A percentile compares a stretch with the other conserved stretches of the same genome.
These are phyloP conservation scores for Clavariopsis aquatica DNA, from an alignment of 495 filamentous ascomycete genomes.

Conservation along the genomic window DNA sequence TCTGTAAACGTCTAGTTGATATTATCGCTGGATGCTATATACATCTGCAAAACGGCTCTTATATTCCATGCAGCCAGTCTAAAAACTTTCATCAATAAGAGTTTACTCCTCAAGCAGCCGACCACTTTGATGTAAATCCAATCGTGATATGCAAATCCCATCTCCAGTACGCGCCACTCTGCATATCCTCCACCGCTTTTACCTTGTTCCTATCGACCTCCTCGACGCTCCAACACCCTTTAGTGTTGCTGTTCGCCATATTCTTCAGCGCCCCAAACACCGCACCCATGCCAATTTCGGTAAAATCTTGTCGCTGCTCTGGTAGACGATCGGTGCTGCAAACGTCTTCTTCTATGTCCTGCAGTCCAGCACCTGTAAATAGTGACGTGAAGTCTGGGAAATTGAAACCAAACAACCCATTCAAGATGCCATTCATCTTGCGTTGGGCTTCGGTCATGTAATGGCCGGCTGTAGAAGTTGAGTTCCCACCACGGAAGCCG, in stretches of 20 bases:
- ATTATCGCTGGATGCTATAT: neutral
- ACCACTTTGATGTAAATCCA: slow-evolving; percentile 13
- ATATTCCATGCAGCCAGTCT: too few species aligned
- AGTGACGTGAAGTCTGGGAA: slow-evolving; percentile 25
- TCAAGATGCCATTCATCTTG: slow-evolving; percentile 14
- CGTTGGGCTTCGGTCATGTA: slow-evolving; percentile 12
- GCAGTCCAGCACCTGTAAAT: slow-evolving; percentile 21
- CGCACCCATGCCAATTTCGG: slow-evolving; percentile 21
- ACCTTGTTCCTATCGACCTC: slow-evolving; percentile 21
- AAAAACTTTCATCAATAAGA: neutral
- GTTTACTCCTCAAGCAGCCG: neutral
- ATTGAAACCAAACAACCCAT: slow-evolving; percentile 15
- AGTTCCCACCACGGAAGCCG: slow-evolving; percentile 19
- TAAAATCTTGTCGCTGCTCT: slow-evolving; percentile 26
- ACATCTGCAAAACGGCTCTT: neutral
- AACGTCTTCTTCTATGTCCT: slow-evolving; percentile 30
- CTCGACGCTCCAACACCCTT: slow-evolving; percentile 24
- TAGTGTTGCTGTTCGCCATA: slow-evolving; percentile 14
- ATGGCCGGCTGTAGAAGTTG: slow-evolving; percentile 14
- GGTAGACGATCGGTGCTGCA: slow-evolving; percentile 22
- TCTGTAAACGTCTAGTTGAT: neutral
- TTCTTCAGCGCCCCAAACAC: slow-evolving; percentile 29
- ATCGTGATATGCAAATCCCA: slow-evolving; percentile 32
- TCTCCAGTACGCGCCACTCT: slow-evolving; percentile 23
- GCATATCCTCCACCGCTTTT: slow-evolving; percentile 20